Conservation (phyloP, 2,329 filamentous ascomycete genomes). For the Scopulariopsis brevicaulis region DNA sequence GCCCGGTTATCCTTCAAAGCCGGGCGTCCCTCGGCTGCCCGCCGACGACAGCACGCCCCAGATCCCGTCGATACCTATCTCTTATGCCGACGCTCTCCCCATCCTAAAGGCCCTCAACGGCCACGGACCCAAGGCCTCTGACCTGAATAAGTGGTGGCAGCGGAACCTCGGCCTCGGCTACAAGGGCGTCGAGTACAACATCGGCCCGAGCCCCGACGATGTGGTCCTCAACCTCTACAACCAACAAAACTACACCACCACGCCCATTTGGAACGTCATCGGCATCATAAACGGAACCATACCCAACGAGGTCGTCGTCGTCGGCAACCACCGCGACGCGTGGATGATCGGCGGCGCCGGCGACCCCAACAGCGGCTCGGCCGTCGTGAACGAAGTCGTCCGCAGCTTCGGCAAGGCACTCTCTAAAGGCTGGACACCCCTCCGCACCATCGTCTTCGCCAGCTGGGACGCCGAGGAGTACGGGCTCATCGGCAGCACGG, state of each 20-base stretch:
- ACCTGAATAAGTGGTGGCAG: slow-evolving; percentile 63
- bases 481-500: slow-evolving; percentile 73
- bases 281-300: slow-evolving; percentile 84
- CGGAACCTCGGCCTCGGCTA: slow-evolving; percentile 61
- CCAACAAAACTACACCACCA: slow-evolving; percentile 71
- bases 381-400: slow-evolving; percentile 68
- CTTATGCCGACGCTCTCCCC: slow-evolving; percentile 75
- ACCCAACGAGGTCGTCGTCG: slow-evolving; percentile 71
- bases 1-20: slow-evolving; percentile 86
- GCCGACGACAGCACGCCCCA: slow-evolving; percentile 60
- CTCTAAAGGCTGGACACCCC: slow-evolving; percentile 44
- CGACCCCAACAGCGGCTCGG: slow-evolving; percentile 75
- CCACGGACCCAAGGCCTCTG: slow-evolving; percentile 65
- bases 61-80: slow-evolving; percentile 87
- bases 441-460: slow-evolving; percentile 84
- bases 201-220: slow-evolving; percentile 68
- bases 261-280: slow-evolving; percentile 83
- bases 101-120: slow-evolving; percentile 86
- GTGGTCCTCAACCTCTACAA: slow-evolving; percentile 65
- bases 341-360: slow-evolving; percentile 80
- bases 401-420: slow-evolving; percentile 63
- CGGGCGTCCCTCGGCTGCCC: slow-evolving; percentile 67
- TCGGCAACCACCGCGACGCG: slow-evolving; percentile 89
- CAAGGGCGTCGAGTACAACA: slow-evolving; percentile 74
- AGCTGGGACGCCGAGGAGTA: slow-evolving; percentile 81